Evolutionary conservation across 2,329 filamentous ascomycete genomes (phyloP).

Genomic region (Monilinia aucupariae): DNA sequence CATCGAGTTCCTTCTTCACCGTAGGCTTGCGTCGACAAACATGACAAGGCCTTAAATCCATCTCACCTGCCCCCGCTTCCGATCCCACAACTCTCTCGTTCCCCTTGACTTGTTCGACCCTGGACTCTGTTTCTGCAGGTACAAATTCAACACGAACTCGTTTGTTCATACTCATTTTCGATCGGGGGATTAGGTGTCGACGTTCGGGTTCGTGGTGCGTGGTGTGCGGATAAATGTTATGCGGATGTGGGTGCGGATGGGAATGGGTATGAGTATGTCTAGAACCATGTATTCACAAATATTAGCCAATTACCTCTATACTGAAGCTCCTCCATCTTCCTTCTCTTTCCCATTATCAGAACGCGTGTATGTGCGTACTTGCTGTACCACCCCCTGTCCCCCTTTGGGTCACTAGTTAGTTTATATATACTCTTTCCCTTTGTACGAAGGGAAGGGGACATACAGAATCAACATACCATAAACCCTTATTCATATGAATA

Average conservation of each 20-base stretch:
- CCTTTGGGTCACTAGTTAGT: too few relatives aligned
- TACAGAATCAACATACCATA: too few relatives aligned
- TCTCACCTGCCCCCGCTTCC: not conserved
- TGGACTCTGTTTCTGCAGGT: not conserved
- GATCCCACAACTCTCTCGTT: not conserved
- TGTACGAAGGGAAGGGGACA: too few relatives aligned
- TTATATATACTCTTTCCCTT: too few relatives aligned
- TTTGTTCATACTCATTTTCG: constrained; percentile 9
- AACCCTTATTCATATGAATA: too few relatives aligned
- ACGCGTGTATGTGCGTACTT: too few relatives aligned
- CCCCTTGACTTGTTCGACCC: not conserved
- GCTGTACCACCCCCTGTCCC: too few relatives aligned
- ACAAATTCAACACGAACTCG: constrained; percentile 3
- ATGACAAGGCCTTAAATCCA: constrained; percentile 52
- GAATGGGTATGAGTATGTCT: not conserved
- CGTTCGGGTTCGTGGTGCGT: constrained; percentile 3
- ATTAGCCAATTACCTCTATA: not conserved
- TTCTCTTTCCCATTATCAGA: too few relatives aligned
- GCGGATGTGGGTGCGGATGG: constrained; percentile 1
- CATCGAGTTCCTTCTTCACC: constrained; percentile 60
- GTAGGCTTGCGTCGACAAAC: constrained; percentile 62
- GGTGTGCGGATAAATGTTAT: not conserved
- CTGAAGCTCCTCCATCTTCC: not conserved
- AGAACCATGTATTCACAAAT: not conserved
- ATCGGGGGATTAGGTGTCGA: constrained; percentile 3